Base-by-base conservation (phyloP, 2,329 filamentous ascomycete genomes). In the Monilinia aucupariae region DNA sequence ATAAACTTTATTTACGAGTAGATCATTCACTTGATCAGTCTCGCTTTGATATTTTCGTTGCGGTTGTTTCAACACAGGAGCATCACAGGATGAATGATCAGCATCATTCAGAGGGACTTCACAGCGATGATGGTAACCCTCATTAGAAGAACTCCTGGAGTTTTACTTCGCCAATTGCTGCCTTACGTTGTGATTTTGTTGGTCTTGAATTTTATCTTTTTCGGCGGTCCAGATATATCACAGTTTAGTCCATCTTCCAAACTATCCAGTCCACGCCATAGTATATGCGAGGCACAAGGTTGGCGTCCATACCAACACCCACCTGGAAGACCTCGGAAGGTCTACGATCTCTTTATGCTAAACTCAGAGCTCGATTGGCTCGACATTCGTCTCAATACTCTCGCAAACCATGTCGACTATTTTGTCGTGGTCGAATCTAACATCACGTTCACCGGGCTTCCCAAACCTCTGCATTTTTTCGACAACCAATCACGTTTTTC, bases 351-450 rank as follows among this genome's bases (percentile, higher is more conserved):
- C 1, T 78, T 86, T 68, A 81, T 87, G 77, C 74, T 87, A 68
- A 86, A 85, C 67, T 81, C 78, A 3, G 85, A 88, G 74, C 77
- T 88, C 15, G 85, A 88, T 74, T 85, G 83, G 79, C 78, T 88
- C 49, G 85, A 88, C 70, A 82, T 88, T 54, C 82, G 85, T 20
- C 76, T 88, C 3, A 79, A 84, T 69, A 81, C 82, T 2, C 78
- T 85, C 15, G 81, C 81, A 61, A 73, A 81, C 45, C 75, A 81
- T 51, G 83, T 88, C 65, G 85, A 88, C 74, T 86, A 86, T 74
- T 88, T 86, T 68, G 77, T 88, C 69, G 78, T 88, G 41, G 79
- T 87, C 54, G 85, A 88, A 74, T 80, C 82, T 0, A 73, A 76
- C n/a, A 79, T 75, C 60, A 86, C 84, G 1, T 87, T 87, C 68